Evolutionary conservation across 2,329 filamentous ascomycete species (phyloP), one percentile per base, ranked within the genome.

Genomic region (Venturia nashicola): DNA sequence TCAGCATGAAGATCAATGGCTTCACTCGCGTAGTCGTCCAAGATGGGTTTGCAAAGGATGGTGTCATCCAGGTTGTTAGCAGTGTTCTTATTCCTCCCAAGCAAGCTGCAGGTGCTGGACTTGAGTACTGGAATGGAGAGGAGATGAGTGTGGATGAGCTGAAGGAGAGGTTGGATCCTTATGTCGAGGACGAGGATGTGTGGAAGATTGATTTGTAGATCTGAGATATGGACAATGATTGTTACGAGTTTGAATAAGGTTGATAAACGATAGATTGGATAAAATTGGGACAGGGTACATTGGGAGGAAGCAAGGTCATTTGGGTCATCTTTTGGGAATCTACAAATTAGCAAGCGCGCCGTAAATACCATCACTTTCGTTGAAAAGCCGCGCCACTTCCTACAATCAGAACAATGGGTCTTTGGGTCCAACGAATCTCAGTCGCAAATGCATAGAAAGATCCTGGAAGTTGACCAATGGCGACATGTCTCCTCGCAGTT

Each of bases 31-130:
- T 95, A 1, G 78, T 79, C 0, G 77, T 90, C 7, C 79, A 86
- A 67, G 91, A 96, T 71, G 86, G 80, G 0, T 74, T 94, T 64
- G 88, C 87, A 0, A 83, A 81, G 70, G 89, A 96, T 71, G 92
- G 92, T 40, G 91, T 93, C 16, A 83, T 96, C 44, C 92, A 96
- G 64, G 85, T 93, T 18, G 79, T 94, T 0, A 80, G 82, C 59
- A 81, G 81, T 65, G 84, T 96, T 0, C 76, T 95, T 65, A 84
- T 97, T 67, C 92, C 92, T 51, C 90, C 91, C 1, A 85, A 83
- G 75, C 75, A 75, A 66, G 71, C 71, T 16, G 46, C 65, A 2
- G 74, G 74, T 27, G 68, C 68, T 7, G 67, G 69, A 32, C 57
- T 71, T 0, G 71, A 70, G 61, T 62, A 43, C 20, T 79, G 76